phyloP scores from a whole-genome alignment of 2,329 filamentous ascomycete species.

The Fusarium sp. region DNA sequence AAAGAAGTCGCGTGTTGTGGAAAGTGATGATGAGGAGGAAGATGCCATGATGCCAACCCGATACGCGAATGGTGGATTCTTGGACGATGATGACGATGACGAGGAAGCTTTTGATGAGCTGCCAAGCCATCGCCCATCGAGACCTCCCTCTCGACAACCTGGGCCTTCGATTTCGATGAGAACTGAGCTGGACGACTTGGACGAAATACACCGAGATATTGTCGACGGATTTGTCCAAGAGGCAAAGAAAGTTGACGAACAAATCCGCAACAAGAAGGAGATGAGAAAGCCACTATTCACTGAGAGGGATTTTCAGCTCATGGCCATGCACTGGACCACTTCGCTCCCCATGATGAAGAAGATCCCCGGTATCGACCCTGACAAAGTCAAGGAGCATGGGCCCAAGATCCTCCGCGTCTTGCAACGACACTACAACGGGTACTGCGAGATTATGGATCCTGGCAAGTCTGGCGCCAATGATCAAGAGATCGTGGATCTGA shows the following conservation, averaged over 20 bases:
- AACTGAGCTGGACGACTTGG: slow-evolving; percentile 60
- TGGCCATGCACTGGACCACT: slow-evolving; percentile 74
- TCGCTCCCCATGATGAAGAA: slow-evolving; percentile 66
- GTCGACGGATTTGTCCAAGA: slow-evolving; percentile 70
- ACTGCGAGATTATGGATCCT: slow-evolving; percentile 59
- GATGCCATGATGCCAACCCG: slow-evolving; percentile 54
- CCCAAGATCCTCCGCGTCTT: slow-evolving; percentile 67
- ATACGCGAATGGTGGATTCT: slow-evolving; percentile 60
- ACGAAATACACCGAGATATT: slow-evolving; percentile 67
- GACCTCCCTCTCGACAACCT: slow-evolving; percentile 46
- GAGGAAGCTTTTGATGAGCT: slow-evolving; percentile 58
- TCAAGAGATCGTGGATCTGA: slow-evolving; percentile 62
- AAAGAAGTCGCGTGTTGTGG: slow-evolving; percentile 38
- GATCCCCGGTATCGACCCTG: slow-evolving; percentile 68
- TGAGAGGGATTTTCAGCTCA: slow-evolving; percentile 72
- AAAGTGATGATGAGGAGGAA: slow-evolving; percentile 48
- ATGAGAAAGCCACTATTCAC: slow-evolving; percentile 70
- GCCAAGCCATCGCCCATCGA: slow-evolving; percentile 49
- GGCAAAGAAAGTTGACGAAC: slow-evolving; percentile 67
- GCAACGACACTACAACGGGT: slow-evolving; percentile 55
- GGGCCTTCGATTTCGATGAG: slow-evolving; percentile 68
- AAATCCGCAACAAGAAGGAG: slow-evolving; percentile 65
- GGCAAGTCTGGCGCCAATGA: slow-evolving; percentile 26
- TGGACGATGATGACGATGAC: slow-evolving; percentile 51
- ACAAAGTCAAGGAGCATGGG: slow-evolving; percentile 69